Conservation (phyloP, 129 eudicot genomes). For the Saposhnikovia divaricata region DNA sequence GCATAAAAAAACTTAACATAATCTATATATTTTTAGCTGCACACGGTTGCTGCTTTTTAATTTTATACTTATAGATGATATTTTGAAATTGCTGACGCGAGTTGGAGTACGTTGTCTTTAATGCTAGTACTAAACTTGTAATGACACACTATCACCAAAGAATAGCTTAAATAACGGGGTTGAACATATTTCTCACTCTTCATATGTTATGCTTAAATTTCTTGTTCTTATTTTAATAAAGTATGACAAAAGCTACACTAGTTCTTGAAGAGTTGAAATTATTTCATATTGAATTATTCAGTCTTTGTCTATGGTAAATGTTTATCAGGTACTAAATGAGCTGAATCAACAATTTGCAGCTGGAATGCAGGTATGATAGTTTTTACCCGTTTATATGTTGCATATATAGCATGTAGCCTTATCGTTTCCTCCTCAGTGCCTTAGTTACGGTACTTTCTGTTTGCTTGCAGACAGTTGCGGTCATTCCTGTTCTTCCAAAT, state of each 20-base stretch:
- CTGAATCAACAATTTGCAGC: slow-evolving; percentile 58
- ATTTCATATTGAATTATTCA: not conserved
- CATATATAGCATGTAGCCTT: slow-evolving; percentile 1
- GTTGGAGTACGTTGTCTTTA: not conserved
- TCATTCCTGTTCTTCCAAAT: slow-evolving; percentile 77
- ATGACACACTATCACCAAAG: not conserved
- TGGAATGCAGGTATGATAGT: slow-evolving; percentile 64
- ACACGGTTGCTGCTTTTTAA: not conserved
- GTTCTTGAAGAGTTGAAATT: not conserved
- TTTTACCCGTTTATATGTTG: not conserved
- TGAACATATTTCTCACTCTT: not conserved
- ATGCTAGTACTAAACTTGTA: not conserved
- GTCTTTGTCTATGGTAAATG: slow-evolving; percentile 8
- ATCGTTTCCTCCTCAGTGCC: slow-evolving; percentile 3
- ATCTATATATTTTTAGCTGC: not conserved
- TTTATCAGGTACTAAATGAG: slow-evolving; percentile 67
- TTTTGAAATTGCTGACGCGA: not conserved
- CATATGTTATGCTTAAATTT: not conserved
- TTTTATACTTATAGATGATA: too few species aligned
- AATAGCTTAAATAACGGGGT: not conserved
- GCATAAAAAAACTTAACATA: not conserved
- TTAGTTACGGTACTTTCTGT: slow-evolving; percentile 6
- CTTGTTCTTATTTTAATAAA: not conserved
- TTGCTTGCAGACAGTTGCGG: slow-evolving; percentile 70
- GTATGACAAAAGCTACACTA: not conserved